Evolutionary conservation across 228 moss, liverwort and hornwort species (phyloP), one percentile per base, ranked within the genome.

Genomic region (Sphagnum magellanicum): DNA sequence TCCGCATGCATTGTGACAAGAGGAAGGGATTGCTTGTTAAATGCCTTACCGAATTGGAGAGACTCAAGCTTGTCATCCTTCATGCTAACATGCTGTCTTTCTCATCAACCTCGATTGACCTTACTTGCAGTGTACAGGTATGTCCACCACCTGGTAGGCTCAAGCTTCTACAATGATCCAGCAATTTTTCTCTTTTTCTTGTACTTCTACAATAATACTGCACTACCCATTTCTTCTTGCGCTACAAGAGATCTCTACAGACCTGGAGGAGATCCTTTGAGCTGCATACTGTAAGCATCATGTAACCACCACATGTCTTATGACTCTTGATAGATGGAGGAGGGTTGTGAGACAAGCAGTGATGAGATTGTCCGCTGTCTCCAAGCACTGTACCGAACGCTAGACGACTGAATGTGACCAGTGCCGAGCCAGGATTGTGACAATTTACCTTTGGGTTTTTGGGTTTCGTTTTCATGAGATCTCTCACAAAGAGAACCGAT

Each of bases 1-100:
- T 98, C 46, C 88, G 90, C 68, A 90, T 98, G 90, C 98, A 98
- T 61, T 93, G 92, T 15, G 92, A 93, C 70, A 93, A 84, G 68
- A 78, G 82, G 58, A 91, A 89, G 65, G 87, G 92, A 5, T 59
- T 94, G 17, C 90, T 98, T 0, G 85, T 87, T 7, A 92, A 93
- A 63, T 85, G 91, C 13, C 75, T 98, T 7, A 77, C 86, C 0
- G 94, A 98, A 59, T 74, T 98, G 5, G 98, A 98, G 81, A 98
- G 86, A 61, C 61, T 93, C 81, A 90, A 98, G 50, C 50, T 98
- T 73, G 81, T 82, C 5, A 85, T 98, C 8, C 64, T 90, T 55
- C 91, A 94, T 58, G 93, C 90, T 15, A 91, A 87, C 72, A 90
- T 98, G 6, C 70, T 98, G 70, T 92, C 98, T 10, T 98, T 98